Evolutionary conservation across 2,329 filamentous ascomycete genomes (phyloP).

Genomic region (Scedosporium minutisporum): DNA sequence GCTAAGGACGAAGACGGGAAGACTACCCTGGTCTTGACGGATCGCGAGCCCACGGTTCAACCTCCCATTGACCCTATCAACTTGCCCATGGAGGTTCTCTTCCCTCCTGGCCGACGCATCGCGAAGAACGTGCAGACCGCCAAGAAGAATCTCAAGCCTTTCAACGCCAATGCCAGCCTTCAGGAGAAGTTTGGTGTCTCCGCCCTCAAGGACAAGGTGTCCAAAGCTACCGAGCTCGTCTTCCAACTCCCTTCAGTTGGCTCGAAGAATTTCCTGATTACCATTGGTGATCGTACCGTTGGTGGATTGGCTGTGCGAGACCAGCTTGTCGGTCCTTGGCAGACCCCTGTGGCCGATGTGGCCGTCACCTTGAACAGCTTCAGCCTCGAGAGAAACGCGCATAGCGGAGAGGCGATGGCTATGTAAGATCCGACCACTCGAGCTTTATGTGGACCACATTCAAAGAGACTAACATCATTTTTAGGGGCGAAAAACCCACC

Average conservation of each 20-base stretch:
- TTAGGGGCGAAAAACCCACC: constrained; percentile 68
- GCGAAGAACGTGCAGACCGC: constrained; percentile 63
- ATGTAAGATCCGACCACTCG: constrained; percentile 37
- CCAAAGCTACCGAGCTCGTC: constrained; percentile 68
- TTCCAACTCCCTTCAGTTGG: constrained; percentile 80
- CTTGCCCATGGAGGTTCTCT: constrained; percentile 78
- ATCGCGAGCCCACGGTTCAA: constrained; percentile 65
- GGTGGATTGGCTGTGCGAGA: constrained; percentile 82
- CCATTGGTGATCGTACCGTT: constrained; percentile 86
- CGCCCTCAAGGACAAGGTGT: constrained; percentile 18
- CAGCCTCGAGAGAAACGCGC: constrained; percentile 52
- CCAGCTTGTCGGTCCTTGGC: constrained; percentile 96
- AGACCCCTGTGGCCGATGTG: constrained; percentile 86
- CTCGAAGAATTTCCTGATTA: constrained; percentile 96
- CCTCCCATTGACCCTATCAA: constrained; percentile 64
- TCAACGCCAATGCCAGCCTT: constrained; percentile 60
- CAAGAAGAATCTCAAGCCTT: constrained; percentile 56
- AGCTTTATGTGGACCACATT: too few relatives aligned
- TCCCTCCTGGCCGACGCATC: constrained; percentile 79
- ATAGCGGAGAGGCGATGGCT: constrained; percentile 89
- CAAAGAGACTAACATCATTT: neutral
- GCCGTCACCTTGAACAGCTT: constrained; percentile 84
- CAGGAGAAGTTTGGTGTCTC: constrained; percentile 30
- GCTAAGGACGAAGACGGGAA: constrained; percentile 52
- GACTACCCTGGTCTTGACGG: constrained; percentile 68